Evolutionary conservation across 768 basidiomycete species (phyloP).

Genomic region (Termitomyces eurrhizus): DNA sequence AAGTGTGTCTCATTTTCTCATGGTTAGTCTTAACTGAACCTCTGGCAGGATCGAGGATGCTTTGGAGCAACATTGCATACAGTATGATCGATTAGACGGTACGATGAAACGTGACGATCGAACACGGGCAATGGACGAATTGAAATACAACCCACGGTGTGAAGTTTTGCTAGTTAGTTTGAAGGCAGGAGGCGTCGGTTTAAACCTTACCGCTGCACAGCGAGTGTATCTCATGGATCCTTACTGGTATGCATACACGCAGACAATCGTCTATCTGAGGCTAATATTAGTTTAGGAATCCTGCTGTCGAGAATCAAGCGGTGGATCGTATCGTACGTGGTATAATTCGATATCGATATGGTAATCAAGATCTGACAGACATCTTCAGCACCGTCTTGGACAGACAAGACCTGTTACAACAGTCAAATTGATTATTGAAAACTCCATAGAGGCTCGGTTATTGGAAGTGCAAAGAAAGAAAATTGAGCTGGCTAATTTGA

Average conservation of each 20-base stretch:
- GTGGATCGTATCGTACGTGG: constrained; percentile 90
- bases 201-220: constrained; percentile 93
- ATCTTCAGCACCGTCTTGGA: constrained; percentile 83
- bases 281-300: constrained; percentile 62
- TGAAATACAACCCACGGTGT: constrained; percentile 85
- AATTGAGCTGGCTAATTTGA: constrained; percentile 91
- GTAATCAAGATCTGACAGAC: not conserved
- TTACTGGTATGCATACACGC: constrained; percentile 62
- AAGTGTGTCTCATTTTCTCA: constrained; percentile 46
- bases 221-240: constrained; percentile 96
- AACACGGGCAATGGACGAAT: constrained; percentile 84
- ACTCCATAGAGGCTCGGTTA: constrained; percentile 90
- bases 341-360: not conserved
- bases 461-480: constrained; percentile 95
- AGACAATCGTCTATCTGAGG: not conserved
- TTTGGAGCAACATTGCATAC: constrained; percentile 74
- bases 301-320: constrained; percentile 96
- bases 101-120: constrained; percentile 98
- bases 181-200: constrained; percentile 94
- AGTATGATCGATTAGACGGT: constrained; percentile 90
- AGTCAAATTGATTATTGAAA: constrained; percentile 89
- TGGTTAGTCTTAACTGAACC: constrained; percentile 9
- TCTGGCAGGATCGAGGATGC: constrained; percentile 79
- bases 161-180: constrained; percentile 95
- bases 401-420: constrained; percentile 91